Evolutionary conservation across 2,329 filamentous ascomycete genomes (phyloP).

Genomic region (Ceratocystis smalleyi): DNA sequence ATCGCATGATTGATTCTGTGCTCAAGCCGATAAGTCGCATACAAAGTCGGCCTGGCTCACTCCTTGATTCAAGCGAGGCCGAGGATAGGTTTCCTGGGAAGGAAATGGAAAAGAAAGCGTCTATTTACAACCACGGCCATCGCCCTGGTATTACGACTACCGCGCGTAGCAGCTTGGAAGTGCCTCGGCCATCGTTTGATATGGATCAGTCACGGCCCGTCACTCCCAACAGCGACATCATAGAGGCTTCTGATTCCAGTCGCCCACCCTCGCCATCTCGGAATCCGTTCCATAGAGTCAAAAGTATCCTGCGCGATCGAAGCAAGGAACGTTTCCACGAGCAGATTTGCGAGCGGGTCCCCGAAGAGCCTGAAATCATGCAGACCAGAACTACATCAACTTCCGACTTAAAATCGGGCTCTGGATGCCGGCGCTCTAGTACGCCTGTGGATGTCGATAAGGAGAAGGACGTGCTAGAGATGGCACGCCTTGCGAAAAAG

Average conservation of each 20-base stretch:
- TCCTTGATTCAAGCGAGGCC: slow-evolving; percentile 27
- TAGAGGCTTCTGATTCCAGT: slow-evolving; percentile 29
- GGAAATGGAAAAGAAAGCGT: slow-evolving; percentile 7
- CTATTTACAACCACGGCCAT: slow-evolving; percentile 23
- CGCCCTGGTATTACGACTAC: slow-evolving; percentile 22
- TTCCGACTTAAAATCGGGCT: slow-evolving; percentile 4
- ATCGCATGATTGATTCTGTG: neutral
- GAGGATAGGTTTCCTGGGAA: slow-evolving; percentile 23
- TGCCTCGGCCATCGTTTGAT: slow-evolving; percentile 18
- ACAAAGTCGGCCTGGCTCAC: slow-evolving; percentile 26
- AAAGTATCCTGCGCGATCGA: slow-evolving; percentile 37
- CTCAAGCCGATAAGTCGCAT: slow-evolving; percentile 23
- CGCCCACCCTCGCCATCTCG: slow-evolving; percentile 48
- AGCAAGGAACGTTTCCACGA: slow-evolving; percentile 11
- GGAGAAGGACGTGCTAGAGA: neutral
- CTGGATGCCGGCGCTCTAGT: neutral
- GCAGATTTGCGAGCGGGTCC: slow-evolving; percentile 11
- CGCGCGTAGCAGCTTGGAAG: slow-evolving; percentile 9
- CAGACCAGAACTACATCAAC: slow-evolving; percentile 6
- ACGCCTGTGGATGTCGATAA: neutral
- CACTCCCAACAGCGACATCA: neutral
- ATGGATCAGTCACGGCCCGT: slow-evolving; percentile 3
- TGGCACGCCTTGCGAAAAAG: neutral
- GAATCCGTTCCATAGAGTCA: slow-evolving; percentile 42
- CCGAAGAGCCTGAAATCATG: slow-evolving; percentile 2